A percentile compares a stretch with the other conserved stretches of the same genome.
Conservation (phyloP, 2,329 filamentous ascomycete genomes). For the Rugonectria rugulosa region DNA sequence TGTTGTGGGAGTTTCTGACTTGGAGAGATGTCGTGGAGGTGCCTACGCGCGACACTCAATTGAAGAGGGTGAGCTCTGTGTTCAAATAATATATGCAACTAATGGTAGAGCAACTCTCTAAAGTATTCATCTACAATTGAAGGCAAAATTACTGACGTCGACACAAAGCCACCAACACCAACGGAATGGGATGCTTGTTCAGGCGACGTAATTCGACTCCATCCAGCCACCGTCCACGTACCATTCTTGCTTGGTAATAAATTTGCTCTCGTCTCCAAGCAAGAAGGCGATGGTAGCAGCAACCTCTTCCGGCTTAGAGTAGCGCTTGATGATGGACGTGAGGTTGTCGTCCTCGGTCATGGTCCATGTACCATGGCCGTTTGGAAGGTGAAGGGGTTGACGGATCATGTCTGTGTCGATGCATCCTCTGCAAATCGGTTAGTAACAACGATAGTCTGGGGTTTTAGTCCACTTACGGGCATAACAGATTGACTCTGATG, state of each 20-base stretch:
- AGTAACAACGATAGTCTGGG: too few species aligned
- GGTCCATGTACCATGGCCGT: slow-evolving; percentile 34
- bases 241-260: slow-evolving; percentile 40
- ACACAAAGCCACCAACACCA: too few species aligned
- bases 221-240: slow-evolving; percentile 43
- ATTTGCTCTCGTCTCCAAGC: slow-evolving; percentile 42
- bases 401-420: slow-evolving; percentile 42
- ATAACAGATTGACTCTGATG: slow-evolving; percentile 33
- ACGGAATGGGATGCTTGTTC: too few species aligned
- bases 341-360: slow-evolving; percentile 36
- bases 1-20: too few species aligned
- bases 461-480: too few species aligned
- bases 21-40: too few species aligned
- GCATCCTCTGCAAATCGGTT: slow-evolving; percentile 27
- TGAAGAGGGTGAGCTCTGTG: too few species aligned
- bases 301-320: slow-evolving; percentile 40
- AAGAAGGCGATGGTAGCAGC: slow-evolving; percentile 42
- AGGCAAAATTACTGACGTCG: too few species aligned
- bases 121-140: too few species aligned
- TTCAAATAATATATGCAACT: too few species aligned
- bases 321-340: slow-evolving; percentile 39
- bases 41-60: too few species aligned
- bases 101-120: too few species aligned
- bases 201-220: slow-evolving; percentile 34
- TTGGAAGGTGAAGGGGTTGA: slow-evolving; percentile 36